Conservation (phyloP, 1,139 yeast species). For the Neolecta irregularis region DNA sequence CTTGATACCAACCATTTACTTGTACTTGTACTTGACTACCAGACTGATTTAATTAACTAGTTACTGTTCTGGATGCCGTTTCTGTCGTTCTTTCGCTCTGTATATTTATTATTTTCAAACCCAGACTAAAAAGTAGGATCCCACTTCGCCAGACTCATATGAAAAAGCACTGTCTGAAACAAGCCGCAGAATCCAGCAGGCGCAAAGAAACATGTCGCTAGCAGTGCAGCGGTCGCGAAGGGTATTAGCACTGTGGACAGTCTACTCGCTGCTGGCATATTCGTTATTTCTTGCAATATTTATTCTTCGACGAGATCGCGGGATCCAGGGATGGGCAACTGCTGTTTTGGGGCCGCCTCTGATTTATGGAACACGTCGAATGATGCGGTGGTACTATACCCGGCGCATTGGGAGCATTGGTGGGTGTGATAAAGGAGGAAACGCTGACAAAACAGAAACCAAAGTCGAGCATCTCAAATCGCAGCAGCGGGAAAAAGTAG, state of each 20-base stretch:
- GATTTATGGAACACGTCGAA: constrained; percentile 1
- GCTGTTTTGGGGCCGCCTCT: constrained; percentile 5
- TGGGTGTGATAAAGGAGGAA: not conserved
- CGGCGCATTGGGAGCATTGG: constrained; percentile 6
- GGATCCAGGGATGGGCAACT: constrained; percentile 6
- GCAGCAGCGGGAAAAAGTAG: constrained; percentile 46
- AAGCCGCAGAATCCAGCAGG: no score
- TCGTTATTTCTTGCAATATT: constrained; percentile 5
- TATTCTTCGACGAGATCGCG: constrained; percentile 4
- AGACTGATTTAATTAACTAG: no score
- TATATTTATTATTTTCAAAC: no score
- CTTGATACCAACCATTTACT: no score
- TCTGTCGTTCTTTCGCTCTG: no score
- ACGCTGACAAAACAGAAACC: not conserved
- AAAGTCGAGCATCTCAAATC: constrained; percentile 30
- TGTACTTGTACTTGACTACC: no score
- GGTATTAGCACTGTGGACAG: constrained; percentile 7
- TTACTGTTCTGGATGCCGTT: no score
- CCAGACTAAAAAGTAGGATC: no score
- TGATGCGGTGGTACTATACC: constrained; percentile 4
- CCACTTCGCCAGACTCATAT: no score
- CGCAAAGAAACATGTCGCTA: no score
- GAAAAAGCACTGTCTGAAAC: no score
- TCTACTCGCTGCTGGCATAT: constrained; percentile 7
- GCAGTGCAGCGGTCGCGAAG: no score